Evolutionary conservation across 495 filamentous ascomycete species (phyloP).

Genomic region (Xylaria palmicola): DNA sequence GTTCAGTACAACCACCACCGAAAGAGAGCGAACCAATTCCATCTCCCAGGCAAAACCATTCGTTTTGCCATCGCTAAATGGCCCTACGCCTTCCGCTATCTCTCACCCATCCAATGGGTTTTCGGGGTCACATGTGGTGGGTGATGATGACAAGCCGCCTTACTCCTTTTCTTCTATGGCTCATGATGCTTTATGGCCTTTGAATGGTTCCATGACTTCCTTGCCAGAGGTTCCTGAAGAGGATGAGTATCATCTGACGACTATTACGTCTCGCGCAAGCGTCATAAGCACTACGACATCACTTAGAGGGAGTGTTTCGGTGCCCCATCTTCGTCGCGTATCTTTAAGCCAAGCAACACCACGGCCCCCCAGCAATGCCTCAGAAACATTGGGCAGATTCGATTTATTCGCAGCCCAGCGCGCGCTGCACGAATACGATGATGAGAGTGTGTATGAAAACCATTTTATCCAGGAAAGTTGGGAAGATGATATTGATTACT

Average conservation of each 20-base stretch:
- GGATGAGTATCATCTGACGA: conserved; percentile 49
- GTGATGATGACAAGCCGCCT: conserved; percentile 22
- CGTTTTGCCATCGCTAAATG: conserved; percentile 24
- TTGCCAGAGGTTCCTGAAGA: conserved; percentile 76
- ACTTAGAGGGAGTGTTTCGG: conserved; percentile 46
- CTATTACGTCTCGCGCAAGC: conserved; percentile 36
- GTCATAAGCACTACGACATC: conserved; percentile 42
- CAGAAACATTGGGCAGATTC: conserved; percentile 44
- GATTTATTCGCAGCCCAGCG: conserved; percentile 37
- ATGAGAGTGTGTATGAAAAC: conserved; percentile 43
- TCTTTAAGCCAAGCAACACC: conserved; percentile 29
- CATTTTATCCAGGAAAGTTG: conserved; percentile 55
- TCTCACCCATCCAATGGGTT: conserved; percentile 29
- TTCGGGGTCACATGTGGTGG: conserved; percentile 30
- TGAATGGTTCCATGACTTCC: conserved; percentile 48
- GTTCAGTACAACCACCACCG: conserved; percentile 26
- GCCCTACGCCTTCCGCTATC: conserved; percentile 24
- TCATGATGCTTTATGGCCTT: conserved; percentile 49
- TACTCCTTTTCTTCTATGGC: conserved; percentile 49
- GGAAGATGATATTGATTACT: conserved; percentile 95
- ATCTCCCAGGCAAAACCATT: conserved; percentile 43
- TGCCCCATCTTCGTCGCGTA: conserved; percentile 44
- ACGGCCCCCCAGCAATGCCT: conserved; percentile 43
- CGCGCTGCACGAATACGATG: conserved; percentile 27
- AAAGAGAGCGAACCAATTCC: conserved; percentile 39